Base-by-base conservation (phyloP, 2,329 filamentous ascomycete genomes). In the Coniochaeta sp. region DNA sequence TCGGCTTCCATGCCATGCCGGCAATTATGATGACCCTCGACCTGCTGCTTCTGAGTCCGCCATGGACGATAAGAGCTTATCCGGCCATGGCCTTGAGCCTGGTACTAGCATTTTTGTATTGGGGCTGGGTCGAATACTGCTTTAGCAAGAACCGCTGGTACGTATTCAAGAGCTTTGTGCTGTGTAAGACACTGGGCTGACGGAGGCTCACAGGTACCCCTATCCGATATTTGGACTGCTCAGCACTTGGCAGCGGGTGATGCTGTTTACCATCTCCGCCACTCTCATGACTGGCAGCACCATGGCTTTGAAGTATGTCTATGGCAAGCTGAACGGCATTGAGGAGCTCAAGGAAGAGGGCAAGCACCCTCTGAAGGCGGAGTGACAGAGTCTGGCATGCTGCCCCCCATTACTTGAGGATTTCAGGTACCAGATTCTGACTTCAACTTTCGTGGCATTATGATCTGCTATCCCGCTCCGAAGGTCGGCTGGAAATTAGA, bases 141-240 rank as follows among this genome's bases (percentile, higher is more conserved):
- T 87, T 80, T 60, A 74, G 73, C 42, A 72, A 78, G 53, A 90
- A 90, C 60, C 81, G 84, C 62, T 80, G 74, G 81, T 83, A 63
- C 65, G 78, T 69, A 27, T 48, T 16, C 45, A 20, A 30, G 18
- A 5, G 6, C 14, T 28, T 18, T 3, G 12, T 48, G n/a, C 4
- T 31, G 16, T n/a, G n/a, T n/a, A n/a, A n/a, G 45, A 6, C 5
- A 48, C 2, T 10, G 12, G n/a, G n/a, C 28, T 28, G 18, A 28
- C 26, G 18, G 30, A 7, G 4, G 7, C 26, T 48, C 47, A 32
- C 50, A 87, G 84, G 74, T 95, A 95, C 60, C 90, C 91, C 0
- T 96, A 96, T 66, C 91, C 91, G 1, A 77, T 96, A 24, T 92
- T 96, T 57, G 83, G 75, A 8, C 65, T 87, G 42, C 71, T 95